Percentiles rank a stretch among this genome's conserved stretches.
phyloP scores from a whole-genome alignment of 371 early-diverging fungal species.

The Zancudomyces culisetae region DNA sequence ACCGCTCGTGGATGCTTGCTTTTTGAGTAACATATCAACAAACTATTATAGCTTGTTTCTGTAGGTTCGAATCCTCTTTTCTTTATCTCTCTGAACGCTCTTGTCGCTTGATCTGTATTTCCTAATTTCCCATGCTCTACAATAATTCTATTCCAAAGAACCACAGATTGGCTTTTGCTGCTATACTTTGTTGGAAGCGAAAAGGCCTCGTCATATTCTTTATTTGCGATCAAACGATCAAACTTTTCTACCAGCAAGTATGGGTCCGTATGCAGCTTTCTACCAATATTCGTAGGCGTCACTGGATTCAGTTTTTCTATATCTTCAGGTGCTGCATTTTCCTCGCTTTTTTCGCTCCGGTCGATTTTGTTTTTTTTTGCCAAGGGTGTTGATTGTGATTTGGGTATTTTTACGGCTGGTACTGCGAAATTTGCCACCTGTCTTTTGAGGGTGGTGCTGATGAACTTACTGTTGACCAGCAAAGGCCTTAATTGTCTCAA shows the following conservation, averaged over 20 bases:
- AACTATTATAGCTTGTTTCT: not conserved
- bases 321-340: too few relatives aligned
- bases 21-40: not conserved
- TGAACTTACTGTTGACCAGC: too few relatives aligned
- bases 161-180: not conserved
- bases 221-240: not conserved
- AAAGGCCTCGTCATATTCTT: not conserved
- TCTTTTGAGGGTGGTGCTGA: too few relatives aligned
- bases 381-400: not conserved
- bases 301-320: too few relatives aligned
- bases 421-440: too few relatives aligned
- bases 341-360: too few relatives aligned
- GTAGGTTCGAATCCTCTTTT: not conserved
- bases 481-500: too few relatives aligned
- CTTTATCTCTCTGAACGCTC: not conserved
- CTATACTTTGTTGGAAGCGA: not conserved
- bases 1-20: not conserved
- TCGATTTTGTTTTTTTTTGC: not conserved
- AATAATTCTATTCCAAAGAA: constrained; percentile 2
- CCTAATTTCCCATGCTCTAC: not conserved
- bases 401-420: too few relatives aligned
- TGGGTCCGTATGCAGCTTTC: too few relatives aligned
- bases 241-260: constrained; percentile 3
- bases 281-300: too few relatives aligned
- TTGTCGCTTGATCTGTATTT: not conserved